Conservation (phyloP, 805 yeast genomes). For the Lipomyces mesembrius region DNA sequence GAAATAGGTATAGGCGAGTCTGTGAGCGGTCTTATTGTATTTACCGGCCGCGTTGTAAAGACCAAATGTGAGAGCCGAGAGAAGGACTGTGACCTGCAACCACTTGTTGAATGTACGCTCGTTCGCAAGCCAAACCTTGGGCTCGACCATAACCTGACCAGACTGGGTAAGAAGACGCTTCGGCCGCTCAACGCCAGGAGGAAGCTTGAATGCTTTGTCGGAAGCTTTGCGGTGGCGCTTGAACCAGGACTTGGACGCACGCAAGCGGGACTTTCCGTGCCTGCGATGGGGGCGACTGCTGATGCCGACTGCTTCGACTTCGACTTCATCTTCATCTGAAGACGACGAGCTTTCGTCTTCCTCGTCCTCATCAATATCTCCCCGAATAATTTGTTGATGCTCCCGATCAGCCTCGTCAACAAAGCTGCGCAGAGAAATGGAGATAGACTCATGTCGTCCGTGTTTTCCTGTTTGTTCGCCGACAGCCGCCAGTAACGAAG, state of each 20-base stretch:
- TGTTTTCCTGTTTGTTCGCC: conserved; percentile 38
- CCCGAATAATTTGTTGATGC: conserved; percentile 26
- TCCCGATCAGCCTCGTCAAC: conserved; percentile 27
- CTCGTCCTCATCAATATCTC: conserved; percentile 51
- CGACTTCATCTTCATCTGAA: conserved; percentile 41
- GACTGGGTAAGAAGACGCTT: conserved; percentile 77
- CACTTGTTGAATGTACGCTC: conserved; percentile 97
- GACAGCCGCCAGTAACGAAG: conserved; percentile 21
- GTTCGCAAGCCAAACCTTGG: conserved; percentile 98
- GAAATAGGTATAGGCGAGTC: conserved; percentile 79
- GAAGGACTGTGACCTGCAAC: conserved; percentile 84
- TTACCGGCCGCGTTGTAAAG: conserved; percentile 69
- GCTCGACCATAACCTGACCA: conserved; percentile 92
- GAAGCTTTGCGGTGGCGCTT: conserved; percentile 10
- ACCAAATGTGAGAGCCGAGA: conserved; percentile 83
- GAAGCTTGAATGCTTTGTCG: conserved; percentile 50
- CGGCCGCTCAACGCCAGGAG: conserved; percentile 89
- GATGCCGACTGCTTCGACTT: conserved; percentile 34
- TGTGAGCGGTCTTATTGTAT: conserved; percentile 55
- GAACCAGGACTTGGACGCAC: conserved; percentile 29
- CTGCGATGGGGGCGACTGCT: conserved; percentile 17
- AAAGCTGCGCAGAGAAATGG: conserved; percentile 30
- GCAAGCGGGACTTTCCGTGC: not conserved
- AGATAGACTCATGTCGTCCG: conserved; percentile 29
- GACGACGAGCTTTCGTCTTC: conserved; percentile 56